phyloP scores from a whole-genome alignment of 352 stramenopile species.

The Globisporangium emineosum region DNA sequence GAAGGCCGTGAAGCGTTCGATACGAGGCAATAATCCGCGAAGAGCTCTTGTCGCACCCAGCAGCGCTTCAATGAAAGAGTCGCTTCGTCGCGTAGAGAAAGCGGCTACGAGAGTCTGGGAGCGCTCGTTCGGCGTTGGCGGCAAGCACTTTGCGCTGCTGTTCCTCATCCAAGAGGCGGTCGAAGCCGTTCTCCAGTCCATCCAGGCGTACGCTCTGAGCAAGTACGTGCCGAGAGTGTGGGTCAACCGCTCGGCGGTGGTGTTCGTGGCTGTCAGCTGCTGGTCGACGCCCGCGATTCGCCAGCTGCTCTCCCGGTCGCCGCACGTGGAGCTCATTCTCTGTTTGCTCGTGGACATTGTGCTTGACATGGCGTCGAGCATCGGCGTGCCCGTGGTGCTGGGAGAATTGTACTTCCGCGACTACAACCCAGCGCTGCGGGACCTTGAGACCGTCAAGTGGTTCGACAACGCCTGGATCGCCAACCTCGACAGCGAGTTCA shows the following conservation, averaged over 20 bases:
- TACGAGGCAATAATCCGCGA: too few relatives aligned
- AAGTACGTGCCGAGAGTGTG: slow-evolving; percentile 3
- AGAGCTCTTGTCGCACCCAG: too few relatives aligned
- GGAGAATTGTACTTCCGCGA: neutral
- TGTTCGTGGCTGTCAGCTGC: slow-evolving; percentile 4
- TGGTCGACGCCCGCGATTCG: slow-evolving; percentile 12
- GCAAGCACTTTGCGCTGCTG: slow-evolving; percentile 12
- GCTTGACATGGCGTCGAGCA: slow-evolving; percentile 10
- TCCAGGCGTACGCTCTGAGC: slow-evolving; percentile 17
- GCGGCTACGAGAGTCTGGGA: neutral
- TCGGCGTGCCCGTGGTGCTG: neutral
- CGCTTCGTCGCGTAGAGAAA: neutral
- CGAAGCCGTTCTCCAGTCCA: slow-evolving; percentile 17
- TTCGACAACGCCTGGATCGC: neutral
- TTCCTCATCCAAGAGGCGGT: slow-evolving; percentile 16
- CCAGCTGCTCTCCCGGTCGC: neutral
- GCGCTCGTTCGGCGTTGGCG: slow-evolving; percentile 10
- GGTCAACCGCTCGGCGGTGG: slow-evolving; percentile 3
- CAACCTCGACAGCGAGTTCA: slow-evolving; percentile 16
- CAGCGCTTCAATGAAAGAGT: neutral
- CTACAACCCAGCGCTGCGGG: neutral
- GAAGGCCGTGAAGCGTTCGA: too few relatives aligned
- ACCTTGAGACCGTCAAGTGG: neutral
- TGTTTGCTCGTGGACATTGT: slow-evolving; percentile 10
- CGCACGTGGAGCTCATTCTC: neutral